These are phyloP conservation scores for Candida albicans DNA, from an alignment of 1,139 yeast genomes.

Conservation along the genomic window DNA sequence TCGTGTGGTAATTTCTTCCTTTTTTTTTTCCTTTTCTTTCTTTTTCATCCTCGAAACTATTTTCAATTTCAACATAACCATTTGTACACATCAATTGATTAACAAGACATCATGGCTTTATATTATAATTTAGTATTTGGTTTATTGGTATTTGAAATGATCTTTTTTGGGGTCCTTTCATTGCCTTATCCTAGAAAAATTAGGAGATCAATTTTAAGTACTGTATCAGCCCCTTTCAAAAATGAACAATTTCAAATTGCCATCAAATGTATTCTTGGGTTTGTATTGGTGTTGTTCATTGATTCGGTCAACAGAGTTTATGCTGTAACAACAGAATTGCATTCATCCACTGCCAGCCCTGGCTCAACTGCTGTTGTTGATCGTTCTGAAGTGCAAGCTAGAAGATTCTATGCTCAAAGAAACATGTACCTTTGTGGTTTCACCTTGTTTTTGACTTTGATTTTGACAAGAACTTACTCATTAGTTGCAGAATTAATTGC, in stretches of 20 bases:
- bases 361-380: constrained; percentile 41
- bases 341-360: constrained; percentile 12
- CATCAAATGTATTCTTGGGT: constrained; percentile 78
- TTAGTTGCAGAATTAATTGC: constrained; percentile 74
- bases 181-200: constrained; percentile 79
- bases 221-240: constrained; percentile 68
- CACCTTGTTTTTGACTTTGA: constrained; percentile 84
- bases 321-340: constrained; percentile 66
- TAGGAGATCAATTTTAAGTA: constrained; percentile 65
- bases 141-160: constrained; percentile 75
- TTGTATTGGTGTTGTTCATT: constrained; percentile 78
- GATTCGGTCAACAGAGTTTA: constrained; percentile 87
- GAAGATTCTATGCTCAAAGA: constrained; percentile 94
- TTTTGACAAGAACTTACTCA: constrained; percentile 81
- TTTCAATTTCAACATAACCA: neutral
- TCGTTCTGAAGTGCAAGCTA: constrained; percentile 79
- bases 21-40: neutral
- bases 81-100: constrained; percentile 10
- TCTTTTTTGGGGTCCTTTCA: constrained; percentile 76
- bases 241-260: constrained; percentile 74
- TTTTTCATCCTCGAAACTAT: neutral
- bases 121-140: constrained; percentile 76
- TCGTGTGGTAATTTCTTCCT: too few relatives aligned
- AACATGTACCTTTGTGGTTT: constrained; percentile 96
- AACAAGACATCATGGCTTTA: constrained; percentile 53